phyloP scores from a whole-genome alignment of 148 eudicot genomes.

The Rhododendron kiyosumense region DNA sequence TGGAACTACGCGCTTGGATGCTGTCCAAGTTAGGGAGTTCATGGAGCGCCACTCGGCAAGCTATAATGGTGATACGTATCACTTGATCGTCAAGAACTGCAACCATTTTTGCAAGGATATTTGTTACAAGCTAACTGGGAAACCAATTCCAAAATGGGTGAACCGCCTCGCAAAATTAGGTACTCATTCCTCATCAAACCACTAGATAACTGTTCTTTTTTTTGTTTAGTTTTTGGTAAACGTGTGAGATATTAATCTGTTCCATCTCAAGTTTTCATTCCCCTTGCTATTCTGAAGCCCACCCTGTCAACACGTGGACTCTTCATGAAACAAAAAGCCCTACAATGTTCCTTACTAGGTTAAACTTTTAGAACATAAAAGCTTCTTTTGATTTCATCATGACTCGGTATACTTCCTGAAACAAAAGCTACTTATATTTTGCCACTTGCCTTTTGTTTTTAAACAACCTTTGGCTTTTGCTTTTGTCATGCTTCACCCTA shows the following conservation, averaged over 20 bases:
- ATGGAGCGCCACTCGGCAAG: constrained; percentile 71
- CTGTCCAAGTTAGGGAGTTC: constrained; percentile 68
- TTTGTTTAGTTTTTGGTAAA: neutral
- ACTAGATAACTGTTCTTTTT: neutral
- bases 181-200: constrained; percentile 17
- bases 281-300: neutral
- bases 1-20: constrained; percentile 65
- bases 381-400: neutral
- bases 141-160: constrained; percentile 83
- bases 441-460: neutral
- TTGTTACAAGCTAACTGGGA: constrained; percentile 66
- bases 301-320: neutral
- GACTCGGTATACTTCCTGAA: neutral
- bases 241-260: neutral
- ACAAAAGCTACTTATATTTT: neutral
- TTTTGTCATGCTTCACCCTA: neutral
- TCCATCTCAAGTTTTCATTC: neutral
- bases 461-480: neutral
- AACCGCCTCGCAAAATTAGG: constrained; percentile 87
- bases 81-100: constrained; percentile 81
- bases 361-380: neutral
- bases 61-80: constrained; percentile 84
- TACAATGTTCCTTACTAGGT: neutral
- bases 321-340: too few relatives aligned
- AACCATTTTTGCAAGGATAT: constrained; percentile 90